Conservation (phyloP, 495 filamentous ascomycete genomes). For the Cetradonia linearis region DNA sequence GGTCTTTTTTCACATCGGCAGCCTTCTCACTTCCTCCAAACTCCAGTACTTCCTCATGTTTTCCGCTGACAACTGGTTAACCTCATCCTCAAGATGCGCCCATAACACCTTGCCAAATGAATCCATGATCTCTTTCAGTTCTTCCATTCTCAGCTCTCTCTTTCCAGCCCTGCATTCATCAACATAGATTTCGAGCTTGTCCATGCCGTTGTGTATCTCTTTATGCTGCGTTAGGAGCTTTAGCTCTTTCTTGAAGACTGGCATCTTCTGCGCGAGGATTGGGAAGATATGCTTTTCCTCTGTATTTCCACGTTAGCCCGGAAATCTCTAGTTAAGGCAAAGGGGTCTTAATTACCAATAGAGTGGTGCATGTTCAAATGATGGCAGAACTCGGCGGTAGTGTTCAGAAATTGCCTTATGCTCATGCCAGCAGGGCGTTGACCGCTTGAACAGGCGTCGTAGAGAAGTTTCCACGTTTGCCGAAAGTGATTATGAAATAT, state of each 20-base stretch:
- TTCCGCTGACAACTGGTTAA: slow-evolving; percentile 58
- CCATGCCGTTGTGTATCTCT: slow-evolving; percentile 72
- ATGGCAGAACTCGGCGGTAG: slow-evolving; percentile 53
- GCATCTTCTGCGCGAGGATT: slow-evolving; percentile 66
- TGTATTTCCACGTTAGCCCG: neutral
- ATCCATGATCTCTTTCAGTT: slow-evolving; percentile 62
- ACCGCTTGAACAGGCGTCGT: slow-evolving; percentile 44
- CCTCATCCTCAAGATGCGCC: slow-evolving; percentile 66
- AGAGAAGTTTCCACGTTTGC: slow-evolving; percentile 56
- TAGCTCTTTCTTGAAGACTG: slow-evolving; percentile 57
- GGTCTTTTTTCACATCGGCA: slow-evolving; percentile 50
- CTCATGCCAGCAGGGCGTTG: slow-evolving; percentile 48
- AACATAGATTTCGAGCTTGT: slow-evolving; percentile 60
- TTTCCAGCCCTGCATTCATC: slow-evolving; percentile 52
- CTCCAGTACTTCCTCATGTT: slow-evolving; percentile 86
- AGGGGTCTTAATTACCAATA: slow-evolving; percentile 33
- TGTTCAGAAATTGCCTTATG: slow-evolving; percentile 52
- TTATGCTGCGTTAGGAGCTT: slow-evolving; percentile 69
- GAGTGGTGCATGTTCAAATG: slow-evolving; percentile 68
- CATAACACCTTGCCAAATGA: slow-evolving; percentile 56
- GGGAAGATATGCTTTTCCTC: slow-evolving; percentile 82
- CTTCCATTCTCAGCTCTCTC: slow-evolving; percentile 54
- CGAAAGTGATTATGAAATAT: slow-evolving; percentile 62
- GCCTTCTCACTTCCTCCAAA: slow-evolving; percentile 57
- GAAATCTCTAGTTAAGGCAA: too few relatives aligned